These are phyloP conservation scores for Penicillium sp. DNA, from an alignment of 2,329 filamentous ascomycete species.

Conservation along the genomic window DNA sequence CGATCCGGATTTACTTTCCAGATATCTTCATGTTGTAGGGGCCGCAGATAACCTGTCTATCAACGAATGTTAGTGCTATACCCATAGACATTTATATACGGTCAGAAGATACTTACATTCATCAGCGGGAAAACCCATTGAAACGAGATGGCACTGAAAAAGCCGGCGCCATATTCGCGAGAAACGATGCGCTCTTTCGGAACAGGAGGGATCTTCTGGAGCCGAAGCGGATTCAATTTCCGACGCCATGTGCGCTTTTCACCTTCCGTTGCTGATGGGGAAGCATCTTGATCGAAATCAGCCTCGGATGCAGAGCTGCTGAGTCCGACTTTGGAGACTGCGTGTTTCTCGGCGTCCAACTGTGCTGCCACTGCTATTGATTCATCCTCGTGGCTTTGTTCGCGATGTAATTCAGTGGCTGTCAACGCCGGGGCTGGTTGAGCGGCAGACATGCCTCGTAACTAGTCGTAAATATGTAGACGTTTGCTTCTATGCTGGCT, in stretches of 20 bases:
- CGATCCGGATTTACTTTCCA: conserved; percentile 84
- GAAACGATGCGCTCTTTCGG: conserved; percentile 54
- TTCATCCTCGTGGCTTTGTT: not conserved
- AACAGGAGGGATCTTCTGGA: conserved; percentile 51
- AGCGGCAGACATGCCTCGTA: not conserved
- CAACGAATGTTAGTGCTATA: not conserved
- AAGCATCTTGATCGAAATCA: not conserved
- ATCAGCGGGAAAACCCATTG: conserved; percentile 90
- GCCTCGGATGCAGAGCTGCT: not conserved
- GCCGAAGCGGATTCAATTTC: conserved; percentile 43
- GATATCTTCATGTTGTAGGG: conserved; percentile 78
- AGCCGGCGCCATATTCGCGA: conserved; percentile 67
- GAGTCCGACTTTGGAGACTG: not conserved
- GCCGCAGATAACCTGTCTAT: conserved; percentile 77
- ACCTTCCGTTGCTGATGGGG: not conserved
- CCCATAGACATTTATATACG: no score
- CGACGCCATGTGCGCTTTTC: conserved; percentile 32
- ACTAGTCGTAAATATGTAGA: not conserved
- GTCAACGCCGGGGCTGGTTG: not conserved
- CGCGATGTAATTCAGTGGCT: conserved; percentile 4
- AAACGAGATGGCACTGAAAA: conserved; percentile 74
- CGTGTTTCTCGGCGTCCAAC: not conserved
- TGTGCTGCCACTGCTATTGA: not conserved
- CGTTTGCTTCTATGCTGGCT: not conserved
- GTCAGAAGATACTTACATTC: conserved; percentile 52